Evolutionary conservation across 441 rosid species (phyloP).

Genomic region (Aquilaria agallochum): DNA sequence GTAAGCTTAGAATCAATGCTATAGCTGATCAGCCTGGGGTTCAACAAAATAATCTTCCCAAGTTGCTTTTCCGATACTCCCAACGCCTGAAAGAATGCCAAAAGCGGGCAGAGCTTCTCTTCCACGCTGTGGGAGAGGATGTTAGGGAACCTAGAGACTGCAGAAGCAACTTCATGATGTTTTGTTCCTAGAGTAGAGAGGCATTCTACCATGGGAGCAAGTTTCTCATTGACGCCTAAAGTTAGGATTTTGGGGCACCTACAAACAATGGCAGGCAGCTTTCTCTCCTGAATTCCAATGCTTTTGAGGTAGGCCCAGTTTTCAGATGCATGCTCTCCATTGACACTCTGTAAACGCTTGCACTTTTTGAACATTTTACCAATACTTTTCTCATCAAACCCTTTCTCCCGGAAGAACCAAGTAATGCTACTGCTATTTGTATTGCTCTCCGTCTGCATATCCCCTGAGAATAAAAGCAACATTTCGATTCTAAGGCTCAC

Average conservation of each 20-base stretch:
- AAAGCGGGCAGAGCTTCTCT: conserved; percentile 93
- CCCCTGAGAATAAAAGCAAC: conserved; percentile 18
- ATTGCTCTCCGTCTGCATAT: conserved; percentile 40
- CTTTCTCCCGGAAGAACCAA: conserved; percentile 84
- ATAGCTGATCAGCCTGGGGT: conserved; percentile 94
- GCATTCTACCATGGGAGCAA: conserved; percentile 85
- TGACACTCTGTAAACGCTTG: conserved; percentile 66
- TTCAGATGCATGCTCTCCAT: conserved; percentile 65
- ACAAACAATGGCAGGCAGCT: conserved; percentile 69
- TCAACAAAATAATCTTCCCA: conserved; percentile 74
- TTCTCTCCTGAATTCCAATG: conserved; percentile 83
- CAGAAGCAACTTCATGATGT: conserved; percentile 68
- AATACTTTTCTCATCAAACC: conserved; percentile 70
- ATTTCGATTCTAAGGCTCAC: conserved; percentile 5
- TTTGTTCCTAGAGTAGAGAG: conserved; percentile 64
- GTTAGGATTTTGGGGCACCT: conserved; percentile 88
- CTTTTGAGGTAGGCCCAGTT: conserved; percentile 77
- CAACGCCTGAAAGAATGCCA: conserved; percentile 87
- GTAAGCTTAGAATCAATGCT: conserved; percentile 74
- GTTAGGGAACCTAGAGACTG: conserved; percentile 81
- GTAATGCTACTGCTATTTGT: conserved; percentile 54
- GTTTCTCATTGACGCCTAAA: conserved; percentile 66
- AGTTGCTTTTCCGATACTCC: conserved; percentile 87
- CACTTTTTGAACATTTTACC: conserved; percentile 69
- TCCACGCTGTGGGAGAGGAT: conserved; percentile 85